Base-by-base conservation (phyloP, 2,329 filamentous ascomycete species). In the Colletotrichum neosansevieriae region DNA sequence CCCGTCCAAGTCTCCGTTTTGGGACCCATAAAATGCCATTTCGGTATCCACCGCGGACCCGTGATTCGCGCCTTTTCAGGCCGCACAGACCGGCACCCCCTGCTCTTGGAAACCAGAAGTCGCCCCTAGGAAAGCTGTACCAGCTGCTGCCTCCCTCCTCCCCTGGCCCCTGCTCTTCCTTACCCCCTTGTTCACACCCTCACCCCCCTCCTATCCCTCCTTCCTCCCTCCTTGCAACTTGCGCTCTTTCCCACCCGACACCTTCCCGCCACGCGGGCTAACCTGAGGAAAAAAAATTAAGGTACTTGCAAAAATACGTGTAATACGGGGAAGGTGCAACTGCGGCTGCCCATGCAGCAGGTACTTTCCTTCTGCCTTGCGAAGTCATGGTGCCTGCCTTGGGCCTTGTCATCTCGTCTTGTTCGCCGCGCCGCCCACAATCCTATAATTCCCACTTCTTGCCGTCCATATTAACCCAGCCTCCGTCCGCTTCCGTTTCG, bases 401-500 rank as follows among this genome's bases (percentile, higher is more conserved):
- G 58, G 36, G 36, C 34, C 34, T 38, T 38, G 34, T 38, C 34
- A 38, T 38, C 36, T 38, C 34, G 24, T 29, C 29, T 38, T 38
- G 36, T 11, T 5, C 36, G 36, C 36, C 36, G 36, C 36, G 36
- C 36, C 36, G 13, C 47, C 58, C 45, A 51, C 36, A 61, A 61
- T 42, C 53, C 65, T 47, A 50, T 56, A 34, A 53, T 53, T 65
- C 47, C 49, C 61, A 58, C 61, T 49, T 50, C 9, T 59, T n/a
- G 32, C 58, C 58, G 38, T 63, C 64, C 64, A 64, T 68, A 65
- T 59, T 68, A 68, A 68, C 61, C 65, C 65, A 64, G 61, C 65
- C 34, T 24, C 63, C 65, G 47, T 57, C 65, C 65, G 62, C 65
- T 7, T 59, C 54, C 24, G 19, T 45, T 7, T 53, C 58, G 13